Evolutionary conservation across 805 yeast genomes (phyloP), one percentile per base, ranked within the genome.

Genomic region (Candida caryicola): DNA sequence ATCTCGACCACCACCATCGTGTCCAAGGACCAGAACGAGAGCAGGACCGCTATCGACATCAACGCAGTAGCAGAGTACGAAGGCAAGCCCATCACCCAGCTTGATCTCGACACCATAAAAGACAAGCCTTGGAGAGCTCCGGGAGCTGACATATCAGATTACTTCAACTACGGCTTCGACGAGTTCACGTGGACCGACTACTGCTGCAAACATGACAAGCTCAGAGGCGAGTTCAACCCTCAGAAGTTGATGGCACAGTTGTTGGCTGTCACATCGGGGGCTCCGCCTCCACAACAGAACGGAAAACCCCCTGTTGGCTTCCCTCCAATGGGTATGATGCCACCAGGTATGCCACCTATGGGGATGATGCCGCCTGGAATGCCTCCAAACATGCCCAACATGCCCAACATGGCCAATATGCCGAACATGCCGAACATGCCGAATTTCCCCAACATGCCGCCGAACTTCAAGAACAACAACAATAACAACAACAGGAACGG

Each of bases 41-140:
- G 62, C 19, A 71, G 69, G 5, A 71, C 77, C 0, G 54, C 84
- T 12, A 49, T 68, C 14, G 89, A 87, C 50, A 72, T 88, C n/a
- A 79, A 85, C 50, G 76, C 76, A 29, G 80, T 84, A 14, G 95
- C 88, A 1, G 79, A 75, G 44, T 74, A 73, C 43, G 84, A 89
- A 36, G 97, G 95, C 2, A 74, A 78, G 49, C 95, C 95, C 3
- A 69, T 93, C 34, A 86, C 95, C 0, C 80, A 84, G 48, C 72
- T 91, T 9, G 83, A 85, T 43, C 73, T 91, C 8, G 91, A 84
- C 43, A 83, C 81, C 37, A 66, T 90, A 34, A 88, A 86, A 47
- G 95, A 89, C 48, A 95, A 95, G 65, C 99, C 99, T 6, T 93
- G 99, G 99, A 77, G 99, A 57, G 81, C 85, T 47, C 97, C 98